Evolutionary conservation across 129 eudicot species (phyloP), one percentile per base, ranked within the genome.

Genomic region (Lactuca sativa): DNA sequence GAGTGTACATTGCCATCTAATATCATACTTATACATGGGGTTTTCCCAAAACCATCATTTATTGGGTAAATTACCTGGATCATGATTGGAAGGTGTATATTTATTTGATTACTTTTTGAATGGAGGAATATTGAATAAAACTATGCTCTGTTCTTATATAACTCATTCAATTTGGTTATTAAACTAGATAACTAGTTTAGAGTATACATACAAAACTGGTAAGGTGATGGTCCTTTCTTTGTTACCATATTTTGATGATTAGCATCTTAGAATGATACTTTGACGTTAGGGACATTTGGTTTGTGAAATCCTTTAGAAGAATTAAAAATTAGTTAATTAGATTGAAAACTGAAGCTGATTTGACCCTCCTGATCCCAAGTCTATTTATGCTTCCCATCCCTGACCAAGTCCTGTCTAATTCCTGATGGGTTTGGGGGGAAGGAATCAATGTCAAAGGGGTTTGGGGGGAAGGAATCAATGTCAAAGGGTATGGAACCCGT

Each of bases 1-100:
- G 70, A 72, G 77, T 72, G 77, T 72, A 72, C 77, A 72, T 72
- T 72, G 55, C 77, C 77, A 62, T 72, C 69, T 72, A 71, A 71
- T 59, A 53, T 53, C 51, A 62, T 72, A 36, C 33, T 72, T 64
- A 51, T 71, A 47, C 52, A 43, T 60, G 77, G 56, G 74, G 67
- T 70, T 58, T 70, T 70, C 55, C 31, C 32, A 16, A 17, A 34
- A 47, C 52, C 52, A 47, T 47, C 52, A 47, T 11, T 15, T 47
- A 47, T 47, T 47, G 52, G 52, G 52, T 47, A 47, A 47, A 47
- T 47, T 47, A 47, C 15, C 15, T 11, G 52, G 52, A 47, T n/a
- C 40, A 37, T 69, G 54, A 40, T 40, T 34, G 12, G 61, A 55
- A 55, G 63, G 38, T 69, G 73, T 69, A 69, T 55, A 55, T 69